Evolutionary conservation across 208 protist genomes (phyloP), one percentile per base, ranked within the genome.

Genomic region (Trypanosoma caninum): DNA sequence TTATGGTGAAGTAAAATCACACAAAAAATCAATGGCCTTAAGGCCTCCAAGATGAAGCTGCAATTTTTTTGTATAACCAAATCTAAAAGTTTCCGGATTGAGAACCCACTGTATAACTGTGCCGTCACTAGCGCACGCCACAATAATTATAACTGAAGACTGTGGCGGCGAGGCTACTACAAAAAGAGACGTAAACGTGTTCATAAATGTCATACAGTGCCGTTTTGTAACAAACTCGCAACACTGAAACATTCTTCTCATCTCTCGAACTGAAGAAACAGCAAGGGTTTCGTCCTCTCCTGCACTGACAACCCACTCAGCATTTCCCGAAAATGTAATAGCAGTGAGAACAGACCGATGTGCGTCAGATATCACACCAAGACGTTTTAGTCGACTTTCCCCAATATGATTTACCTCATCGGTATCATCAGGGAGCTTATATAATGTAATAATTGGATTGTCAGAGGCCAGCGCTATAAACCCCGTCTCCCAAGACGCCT

Each of bases 161-260:
- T 54, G 28, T 9, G 85, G 85, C 20, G 85, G 84, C 0, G 74
- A 76, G 6, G 81, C 69, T 10, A 91, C 50, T 41, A 95, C 70
- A 57, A 73, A 78, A 59, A 95, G 80, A 20, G 78, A 76, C 52
- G 74, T 89, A 60, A 95, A 82, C 1, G 84, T 89, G 61, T 87
- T 90, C 81, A 91, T 87, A 63, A 95, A 92, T 10, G 77, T 81
- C 25, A 92, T 61, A 63, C 89, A 95, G 51, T 80, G 76, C 25
- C 89, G 78, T 27, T 73, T 58, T 6, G 76, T 87, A 10, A 89
- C 70, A 65, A 90, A 79, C 37, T 74, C 55, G 13, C 63, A 59
- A 63, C 83, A 93, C 2, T 79, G 58, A 65, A 88, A 87, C 23
- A 58, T 78, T 23, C 58, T 62, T 34, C 63, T 54, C 16, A 72